Evolutionary conservation across 2,329 filamentous ascomycete species (phyloP).

Genomic region (Ilyonectria destructans): DNA sequence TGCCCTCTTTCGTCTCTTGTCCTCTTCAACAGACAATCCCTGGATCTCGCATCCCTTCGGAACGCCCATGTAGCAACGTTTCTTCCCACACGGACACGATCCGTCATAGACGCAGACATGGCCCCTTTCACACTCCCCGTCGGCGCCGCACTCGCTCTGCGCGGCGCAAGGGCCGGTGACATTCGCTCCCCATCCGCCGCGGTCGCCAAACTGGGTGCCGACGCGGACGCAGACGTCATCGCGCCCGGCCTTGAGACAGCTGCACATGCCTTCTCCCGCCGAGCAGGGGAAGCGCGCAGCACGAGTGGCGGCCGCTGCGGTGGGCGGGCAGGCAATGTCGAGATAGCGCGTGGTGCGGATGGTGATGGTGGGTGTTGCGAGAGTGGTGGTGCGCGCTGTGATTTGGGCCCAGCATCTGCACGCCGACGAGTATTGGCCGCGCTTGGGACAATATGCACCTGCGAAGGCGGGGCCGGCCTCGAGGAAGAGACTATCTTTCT

Average conservation of each 20-base stretch:
- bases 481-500: conserved; percentile 17
- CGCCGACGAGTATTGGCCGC: conserved; percentile 38
- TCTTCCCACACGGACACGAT: conserved; percentile 40
- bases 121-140: conserved; percentile 29
- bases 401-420: conserved; percentile 38
- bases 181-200: conserved; percentile 20
- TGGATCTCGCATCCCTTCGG: conserved; percentile 30
- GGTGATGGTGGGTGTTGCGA: conserved; percentile 34
- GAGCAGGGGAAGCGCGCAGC: conserved; percentile 38
- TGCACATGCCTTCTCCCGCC: conserved; percentile 33
- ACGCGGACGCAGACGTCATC: conserved; percentile 38
- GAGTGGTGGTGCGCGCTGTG: conserved; percentile 32
- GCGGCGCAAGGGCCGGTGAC: conserved; percentile 36
- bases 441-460: conserved; percentile 20
- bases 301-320: conserved; percentile 30
- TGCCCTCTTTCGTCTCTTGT: conserved; percentile 10
- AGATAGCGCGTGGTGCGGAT: conserved; percentile 30
- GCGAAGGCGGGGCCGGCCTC: conserved; percentile 32
- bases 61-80: conserved; percentile 37
- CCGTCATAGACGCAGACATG: conserved; percentile 38
- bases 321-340: conserved; percentile 34
- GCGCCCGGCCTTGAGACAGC: conserved; percentile 35
- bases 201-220: conserved; percentile 17
- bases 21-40: conserved; percentile 24
- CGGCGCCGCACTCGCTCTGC: conserved; percentile 36